A percentile compares a stretch with the other conserved stretches of the same genome.
phyloP scores from a whole-genome alignment of 345 rosid genomes.

The Brassica juncea region DNA sequence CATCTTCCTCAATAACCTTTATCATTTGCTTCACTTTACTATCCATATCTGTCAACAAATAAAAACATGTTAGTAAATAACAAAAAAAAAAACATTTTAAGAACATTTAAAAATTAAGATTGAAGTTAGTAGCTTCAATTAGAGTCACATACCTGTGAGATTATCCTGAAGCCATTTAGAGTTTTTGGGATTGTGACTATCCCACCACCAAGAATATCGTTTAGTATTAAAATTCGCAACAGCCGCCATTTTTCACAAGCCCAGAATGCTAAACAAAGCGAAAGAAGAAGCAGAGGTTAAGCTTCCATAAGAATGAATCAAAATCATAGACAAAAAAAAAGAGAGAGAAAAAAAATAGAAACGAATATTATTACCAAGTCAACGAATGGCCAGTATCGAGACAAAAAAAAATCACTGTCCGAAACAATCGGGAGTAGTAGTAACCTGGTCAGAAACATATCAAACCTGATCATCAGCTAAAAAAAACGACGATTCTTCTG shows the following conservation, averaged over 20 bases:
- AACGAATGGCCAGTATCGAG: constrained; percentile 32
- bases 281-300: neutral
- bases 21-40: constrained; percentile 93
- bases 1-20: constrained; percentile 96
- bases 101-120: neutral
- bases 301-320: constrained; percentile 17
- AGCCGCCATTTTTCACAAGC: constrained; percentile 53
- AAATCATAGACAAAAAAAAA: neutral
- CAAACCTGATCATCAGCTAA: neutral
- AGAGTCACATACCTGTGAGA: constrained; percentile 68
- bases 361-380: constrained; percentile 45
- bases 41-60: constrained; percentile 75
- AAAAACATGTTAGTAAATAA: neutral
- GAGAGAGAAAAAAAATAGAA: neutral
- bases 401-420: neutral
- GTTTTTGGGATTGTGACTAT: constrained; percentile 93
- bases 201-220: constrained; percentile 99
- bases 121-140: neutral
- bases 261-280: neutral
- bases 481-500: neutral
- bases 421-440: neutral
- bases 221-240: constrained; percentile 47
- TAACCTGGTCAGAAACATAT: constrained; percentile 21
- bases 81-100: neutral
- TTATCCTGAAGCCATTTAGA: constrained; percentile 98